phyloP scores from a whole-genome alignment of 441 rosid genomes.

The Gossypium davidsonii region DNA sequence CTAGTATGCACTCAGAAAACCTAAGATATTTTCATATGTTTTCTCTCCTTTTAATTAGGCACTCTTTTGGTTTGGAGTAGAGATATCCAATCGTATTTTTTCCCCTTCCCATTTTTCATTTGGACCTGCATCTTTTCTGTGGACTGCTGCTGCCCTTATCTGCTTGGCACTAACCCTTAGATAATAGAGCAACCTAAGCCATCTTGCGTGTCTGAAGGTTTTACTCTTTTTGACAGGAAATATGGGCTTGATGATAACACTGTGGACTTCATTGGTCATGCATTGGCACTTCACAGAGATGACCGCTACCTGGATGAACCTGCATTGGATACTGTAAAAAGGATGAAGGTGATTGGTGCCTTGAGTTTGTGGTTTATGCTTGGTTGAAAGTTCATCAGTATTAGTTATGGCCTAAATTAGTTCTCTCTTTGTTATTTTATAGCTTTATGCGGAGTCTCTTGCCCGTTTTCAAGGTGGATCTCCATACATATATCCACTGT shows the following conservation, averaged over 20 bases:
- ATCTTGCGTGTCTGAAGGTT: not conserved
- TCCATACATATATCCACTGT: slow-evolving; percentile 79
- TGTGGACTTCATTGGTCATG: slow-evolving; percentile 86
- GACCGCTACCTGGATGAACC: slow-evolving; percentile 68
- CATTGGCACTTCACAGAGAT: slow-evolving; percentile 80
- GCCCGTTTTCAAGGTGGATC: slow-evolving; percentile 91
- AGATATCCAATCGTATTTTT: not conserved
- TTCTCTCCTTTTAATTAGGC: not conserved
- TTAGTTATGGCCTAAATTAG: not conserved
- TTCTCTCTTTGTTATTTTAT: slow-evolving; percentile 12
- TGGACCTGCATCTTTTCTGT: not conserved
- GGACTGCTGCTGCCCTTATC: not conserved
- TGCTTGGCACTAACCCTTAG: not conserved
- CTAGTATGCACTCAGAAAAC: not conserved
- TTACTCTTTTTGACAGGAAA: slow-evolving; percentile 41
- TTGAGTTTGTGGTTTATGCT: not conserved
- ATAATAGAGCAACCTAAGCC: not conserved
- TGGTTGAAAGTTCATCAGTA: not conserved
- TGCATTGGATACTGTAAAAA: slow-evolving; percentile 76
- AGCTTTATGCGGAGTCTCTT: slow-evolving; percentile 75
- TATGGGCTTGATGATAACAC: slow-evolving; percentile 90
- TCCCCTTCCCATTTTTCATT: not conserved
- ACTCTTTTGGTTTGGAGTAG: not conserved
- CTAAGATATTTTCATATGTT: not conserved
- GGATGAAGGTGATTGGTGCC: slow-evolving; percentile 67